A percentile compares a stretch with the other conserved stretches of the same genome.
Evolutionary conservation across 805 yeast species (phyloP).

Genomic region (Saccharomycopsis javanensis): DNA sequence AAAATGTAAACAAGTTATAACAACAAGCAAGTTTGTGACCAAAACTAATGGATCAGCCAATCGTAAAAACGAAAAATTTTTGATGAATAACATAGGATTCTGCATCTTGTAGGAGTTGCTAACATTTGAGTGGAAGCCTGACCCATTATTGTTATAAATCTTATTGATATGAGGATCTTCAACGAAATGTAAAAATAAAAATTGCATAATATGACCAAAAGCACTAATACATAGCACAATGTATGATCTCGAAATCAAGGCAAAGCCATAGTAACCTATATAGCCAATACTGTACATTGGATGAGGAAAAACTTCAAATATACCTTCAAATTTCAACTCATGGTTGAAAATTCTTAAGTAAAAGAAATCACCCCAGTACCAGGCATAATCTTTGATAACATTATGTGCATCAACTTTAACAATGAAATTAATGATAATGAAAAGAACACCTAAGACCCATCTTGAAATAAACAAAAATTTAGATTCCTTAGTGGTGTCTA

Average conservation of each 20-base stretch:
- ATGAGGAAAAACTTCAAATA: constrained; percentile 82
- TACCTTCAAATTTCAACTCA: constrained; percentile 77
- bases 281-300: constrained; percentile 91
- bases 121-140: constrained; percentile 27
- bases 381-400: constrained; percentile 81
- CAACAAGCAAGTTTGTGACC: constrained; percentile 32
- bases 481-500: constrained; percentile 33
- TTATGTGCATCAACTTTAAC: constrained; percentile 82
- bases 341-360: constrained; percentile 58
- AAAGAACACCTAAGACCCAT: constrained; percentile 45
- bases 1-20: constrained; percentile 26
- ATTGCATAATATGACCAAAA: constrained; percentile 68
- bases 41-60: constrained; percentile 50
- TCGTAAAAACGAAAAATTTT: constrained; percentile 54
- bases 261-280: constrained; percentile 78
- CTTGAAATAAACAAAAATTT: constrained; percentile 39
- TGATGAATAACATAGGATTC: constrained; percentile 50
- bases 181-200: constrained; percentile 60
- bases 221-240: constrained; percentile 59
- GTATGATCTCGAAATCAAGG: constrained; percentile 65
- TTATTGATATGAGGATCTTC: constrained; percentile 84
- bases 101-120: constrained; percentile 31
- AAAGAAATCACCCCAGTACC: constrained; percentile 95
- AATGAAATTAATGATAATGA: constrained; percentile 70
- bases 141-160: constrained; percentile 36